Conservation (phyloP, 2,329 filamentous ascomycete genomes). For the Cryoendolithus antarcticus region DNA sequence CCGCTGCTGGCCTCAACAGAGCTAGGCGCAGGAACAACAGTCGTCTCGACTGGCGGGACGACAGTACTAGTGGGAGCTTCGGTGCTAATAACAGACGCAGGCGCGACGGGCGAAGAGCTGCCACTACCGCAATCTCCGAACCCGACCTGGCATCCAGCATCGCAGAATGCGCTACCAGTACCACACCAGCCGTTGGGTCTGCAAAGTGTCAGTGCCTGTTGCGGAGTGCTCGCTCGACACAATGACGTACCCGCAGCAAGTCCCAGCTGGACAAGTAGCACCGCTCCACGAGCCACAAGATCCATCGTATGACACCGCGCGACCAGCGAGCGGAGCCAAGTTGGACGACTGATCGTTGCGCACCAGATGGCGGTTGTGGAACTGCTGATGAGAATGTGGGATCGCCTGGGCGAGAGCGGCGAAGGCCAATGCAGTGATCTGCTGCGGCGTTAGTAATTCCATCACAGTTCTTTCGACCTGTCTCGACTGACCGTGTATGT, state of each 20-base stretch:
- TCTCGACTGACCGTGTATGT: too few species aligned
- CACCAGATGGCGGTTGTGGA: not conserved
- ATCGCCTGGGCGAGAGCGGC: conserved; percentile 9
- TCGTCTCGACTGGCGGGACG: not conserved
- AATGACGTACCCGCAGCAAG: conserved; percentile 10
- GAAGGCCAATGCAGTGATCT: conserved; percentile 7
- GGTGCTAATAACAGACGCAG: too few species aligned
- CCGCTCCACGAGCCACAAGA: conserved; percentile 11
- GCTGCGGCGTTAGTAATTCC: too few species aligned
- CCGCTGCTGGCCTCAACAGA: not conserved
- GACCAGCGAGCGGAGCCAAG: conserved; percentile 2
- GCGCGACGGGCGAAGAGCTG: too few species aligned
- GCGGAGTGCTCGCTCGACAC: not conserved
- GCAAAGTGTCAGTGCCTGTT: conserved; percentile 1
- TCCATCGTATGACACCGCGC: conserved; percentile 8
- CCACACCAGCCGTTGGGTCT: conserved; percentile 13
- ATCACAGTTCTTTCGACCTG: too few species aligned
- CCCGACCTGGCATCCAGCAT: conserved; percentile 14
- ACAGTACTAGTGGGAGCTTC: not conserved
- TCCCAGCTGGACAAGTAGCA: conserved; percentile 8
- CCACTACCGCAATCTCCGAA: conserved; percentile 12
- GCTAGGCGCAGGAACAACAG: not conserved
- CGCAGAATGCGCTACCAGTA: conserved; percentile 10
- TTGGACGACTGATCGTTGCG: conserved; percentile 4
- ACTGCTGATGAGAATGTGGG: conserved; percentile 6